Conservation (phyloP, 225 moss, liverwort and hornwort species). For the Bryum argenteum region DNA sequence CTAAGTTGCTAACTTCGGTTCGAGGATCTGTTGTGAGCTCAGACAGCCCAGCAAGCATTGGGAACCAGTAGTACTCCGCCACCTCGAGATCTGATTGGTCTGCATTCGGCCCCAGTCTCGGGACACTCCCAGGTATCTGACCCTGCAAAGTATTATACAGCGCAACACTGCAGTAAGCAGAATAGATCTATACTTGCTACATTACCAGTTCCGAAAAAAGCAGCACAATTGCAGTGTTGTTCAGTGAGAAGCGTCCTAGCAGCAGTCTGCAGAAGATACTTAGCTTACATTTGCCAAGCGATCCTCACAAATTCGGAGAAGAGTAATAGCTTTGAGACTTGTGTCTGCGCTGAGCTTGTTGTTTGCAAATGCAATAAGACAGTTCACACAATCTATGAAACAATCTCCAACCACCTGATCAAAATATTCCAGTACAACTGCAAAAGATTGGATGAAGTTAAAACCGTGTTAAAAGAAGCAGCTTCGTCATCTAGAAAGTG, state of each 20-base stretch:
- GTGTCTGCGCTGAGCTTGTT: conserved; percentile 91
- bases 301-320: conserved; percentile 97
- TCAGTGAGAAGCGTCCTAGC: background rate
- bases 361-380: conserved; percentile 96
- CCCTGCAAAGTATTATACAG: conserved; percentile 51
- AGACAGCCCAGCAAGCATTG: conserved; percentile 98
- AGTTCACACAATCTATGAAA: conserved; percentile 99
- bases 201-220: background rate
- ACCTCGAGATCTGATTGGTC: conserved; percentile 90
- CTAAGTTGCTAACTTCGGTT: conserved; percentile 96
- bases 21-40: conserved; percentile 97
- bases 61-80: conserved; percentile 99
- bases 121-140: conserved; percentile 71
- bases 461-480: background rate
- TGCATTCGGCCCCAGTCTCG: conserved; percentile 64
- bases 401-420: conserved; percentile 99
- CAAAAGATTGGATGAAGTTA: conserved; percentile 36
- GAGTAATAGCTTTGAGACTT: conserved; percentile 93
- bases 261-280: background rate
- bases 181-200: background rate
- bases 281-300: conserved; percentile 88
- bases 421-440: conserved; percentile 99
- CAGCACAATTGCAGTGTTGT: background rate
- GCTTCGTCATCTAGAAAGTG: background rate
- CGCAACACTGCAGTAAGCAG: background rate